Evolutionary conservation across 2,329 filamentous ascomycete genomes (phyloP).

Genomic region (Peltaster fructicola): DNA sequence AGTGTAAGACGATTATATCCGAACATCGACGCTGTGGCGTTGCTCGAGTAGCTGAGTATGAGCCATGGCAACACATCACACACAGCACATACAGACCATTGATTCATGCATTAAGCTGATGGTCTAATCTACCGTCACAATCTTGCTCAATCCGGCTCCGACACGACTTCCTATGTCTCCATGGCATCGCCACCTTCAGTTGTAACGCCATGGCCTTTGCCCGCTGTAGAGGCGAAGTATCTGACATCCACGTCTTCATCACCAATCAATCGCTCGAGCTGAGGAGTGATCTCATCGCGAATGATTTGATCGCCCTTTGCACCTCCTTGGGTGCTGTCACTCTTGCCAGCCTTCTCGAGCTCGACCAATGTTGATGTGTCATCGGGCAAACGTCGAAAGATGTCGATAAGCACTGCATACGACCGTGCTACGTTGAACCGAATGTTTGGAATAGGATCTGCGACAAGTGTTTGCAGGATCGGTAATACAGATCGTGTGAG

Average conservation of each 20-base stretch:
- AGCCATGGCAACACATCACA: no score
- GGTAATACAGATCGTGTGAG: constrained; percentile 87
- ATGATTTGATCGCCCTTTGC: constrained; percentile 17
- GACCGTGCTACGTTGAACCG: constrained; percentile 99
- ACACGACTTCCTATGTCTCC: constrained; percentile 16
- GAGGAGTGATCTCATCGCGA: constrained; percentile 54
- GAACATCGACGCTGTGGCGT: no score
- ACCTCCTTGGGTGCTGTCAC: constrained; percentile 31
- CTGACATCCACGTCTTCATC: constrained; percentile 96
- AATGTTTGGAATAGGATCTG: constrained; percentile 95
- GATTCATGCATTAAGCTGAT: no score
- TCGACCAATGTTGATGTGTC: constrained; percentile 55
- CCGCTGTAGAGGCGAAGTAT: constrained; percentile 89
- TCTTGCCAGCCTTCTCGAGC: constrained; percentile 58
- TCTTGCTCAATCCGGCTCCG: no score
- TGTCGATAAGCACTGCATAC: constrained; percentile 74
- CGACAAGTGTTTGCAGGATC: constrained; percentile 85
- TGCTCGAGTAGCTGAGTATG: no score
- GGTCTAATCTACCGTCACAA: no score
- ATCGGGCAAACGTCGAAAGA: constrained; percentile 79
- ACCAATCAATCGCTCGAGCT: constrained; percentile 85
- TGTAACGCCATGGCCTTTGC: constrained; percentile 34
- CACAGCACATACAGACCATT: no score
- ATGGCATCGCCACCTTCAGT: constrained; percentile 14
- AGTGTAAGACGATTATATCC: no score